A percentile compares a stretch with the other conserved stretches of the same genome.
These are phyloP conservation scores for Termitomyces sp. DNA, from an alignment of 768 basidiomycete genomes.

Conservation along the genomic window DNA sequence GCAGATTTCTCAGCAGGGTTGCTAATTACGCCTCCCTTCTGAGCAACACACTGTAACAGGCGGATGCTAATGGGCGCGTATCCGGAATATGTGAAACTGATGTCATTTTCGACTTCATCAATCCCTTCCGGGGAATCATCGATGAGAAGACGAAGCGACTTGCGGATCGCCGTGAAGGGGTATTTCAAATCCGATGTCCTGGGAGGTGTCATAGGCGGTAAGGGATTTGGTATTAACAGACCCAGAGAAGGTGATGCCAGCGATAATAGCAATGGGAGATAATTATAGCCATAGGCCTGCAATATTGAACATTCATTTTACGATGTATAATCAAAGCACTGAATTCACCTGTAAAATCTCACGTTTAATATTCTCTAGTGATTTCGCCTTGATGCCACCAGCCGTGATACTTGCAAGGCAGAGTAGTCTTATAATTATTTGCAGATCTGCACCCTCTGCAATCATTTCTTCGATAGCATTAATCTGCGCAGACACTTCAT, in stretches of 20 bases:
- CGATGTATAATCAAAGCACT: constrained; percentile 22
- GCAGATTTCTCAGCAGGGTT: constrained; percentile 56
- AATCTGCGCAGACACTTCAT: constrained; percentile 77
- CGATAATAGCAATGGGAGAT: constrained; percentile 63
- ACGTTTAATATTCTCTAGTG: constrained; percentile 82
- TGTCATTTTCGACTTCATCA: constrained; percentile 87
- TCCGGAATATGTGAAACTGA: constrained; percentile 94
- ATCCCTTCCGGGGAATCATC: constrained; percentile 77
- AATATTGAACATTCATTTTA: constrained; percentile 10
- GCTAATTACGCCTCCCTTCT: constrained; percentile 85
- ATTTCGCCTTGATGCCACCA: constrained; percentile 84
- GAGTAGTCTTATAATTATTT: constrained; percentile 70
- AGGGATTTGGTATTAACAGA: constrained; percentile 61
- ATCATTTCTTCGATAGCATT: constrained; percentile 88
- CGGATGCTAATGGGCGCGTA: constrained; percentile 93
- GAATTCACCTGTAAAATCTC: constrained; percentile 75
- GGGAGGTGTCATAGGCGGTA: constrained; percentile 45
- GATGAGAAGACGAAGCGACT: constrained; percentile 85
- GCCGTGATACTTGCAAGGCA: constrained; percentile 82
- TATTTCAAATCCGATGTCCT: constrained; percentile 47
- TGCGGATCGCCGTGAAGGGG: constrained; percentile 70
- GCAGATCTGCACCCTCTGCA: constrained; percentile 80
- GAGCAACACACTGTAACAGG: constrained; percentile 88
- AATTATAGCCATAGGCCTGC: constrained; percentile 73
- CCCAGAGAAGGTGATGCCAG: constrained; percentile 63